Conservation (phyloP, 108 stramenopile species). For the Nitzschia putrida region DNA sequence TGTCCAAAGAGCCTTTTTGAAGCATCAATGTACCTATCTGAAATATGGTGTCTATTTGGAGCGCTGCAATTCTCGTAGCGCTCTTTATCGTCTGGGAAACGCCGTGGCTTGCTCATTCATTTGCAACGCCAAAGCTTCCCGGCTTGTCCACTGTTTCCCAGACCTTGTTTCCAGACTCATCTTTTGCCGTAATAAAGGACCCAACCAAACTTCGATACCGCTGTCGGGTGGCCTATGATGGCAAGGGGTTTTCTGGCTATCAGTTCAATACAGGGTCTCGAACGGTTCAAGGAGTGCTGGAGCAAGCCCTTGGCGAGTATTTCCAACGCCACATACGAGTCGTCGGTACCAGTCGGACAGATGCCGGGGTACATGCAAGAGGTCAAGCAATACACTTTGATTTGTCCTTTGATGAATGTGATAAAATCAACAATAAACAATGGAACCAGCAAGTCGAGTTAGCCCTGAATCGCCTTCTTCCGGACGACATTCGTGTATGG, state of each 20-base stretch:
- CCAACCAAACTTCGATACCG: slow-evolving; percentile 46
- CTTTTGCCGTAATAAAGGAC: background rate
- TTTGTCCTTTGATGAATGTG: slow-evolving; percentile 36
- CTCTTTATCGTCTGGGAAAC: no score
- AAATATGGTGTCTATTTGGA: no score
- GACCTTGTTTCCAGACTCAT: background rate
- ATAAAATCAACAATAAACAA: background rate
- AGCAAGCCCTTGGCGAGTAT: slow-evolving; percentile 54
- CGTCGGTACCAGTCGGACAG: slow-evolving; percentile 78
- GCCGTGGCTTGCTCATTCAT: no score
- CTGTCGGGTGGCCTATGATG: slow-evolving; percentile 66
- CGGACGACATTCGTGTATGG: slow-evolving; percentile 59
- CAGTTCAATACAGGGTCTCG: slow-evolving; percentile 40
- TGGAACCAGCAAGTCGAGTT: slow-evolving; percentile 22
- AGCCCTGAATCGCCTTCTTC: slow-evolving; percentile 73
- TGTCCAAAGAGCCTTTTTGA: no score
- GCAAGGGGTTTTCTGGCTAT: slow-evolving; percentile 58
- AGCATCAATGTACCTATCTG: no score
- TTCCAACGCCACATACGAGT: slow-evolving; percentile 65
- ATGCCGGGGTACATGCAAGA: slow-evolving; percentile 81
- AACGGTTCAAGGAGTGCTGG: slow-evolving; percentile 69
- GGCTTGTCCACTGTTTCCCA: no score
- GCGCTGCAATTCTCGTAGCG: no score
- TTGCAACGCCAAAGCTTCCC: no score
- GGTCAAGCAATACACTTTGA: slow-evolving; percentile 90